Base-by-base conservation (phyloP, 805 yeast species). In the Lipomyces japonicus region DNA sequence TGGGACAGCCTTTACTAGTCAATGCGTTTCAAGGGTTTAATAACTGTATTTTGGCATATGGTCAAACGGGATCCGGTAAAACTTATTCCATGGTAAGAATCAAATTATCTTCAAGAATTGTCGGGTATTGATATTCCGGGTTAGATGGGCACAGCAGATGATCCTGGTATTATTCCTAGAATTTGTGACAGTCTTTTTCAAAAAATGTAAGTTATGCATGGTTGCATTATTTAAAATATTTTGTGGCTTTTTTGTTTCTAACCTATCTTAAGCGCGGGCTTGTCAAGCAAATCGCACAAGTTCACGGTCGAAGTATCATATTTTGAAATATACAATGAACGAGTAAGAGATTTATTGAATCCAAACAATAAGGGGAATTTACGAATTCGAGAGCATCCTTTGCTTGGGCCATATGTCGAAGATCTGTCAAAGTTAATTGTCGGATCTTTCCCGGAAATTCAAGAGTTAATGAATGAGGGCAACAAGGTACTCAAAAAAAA, bases 61-160 rank as follows among this genome's bases (percentile, higher is more conserved):
- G 89, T 3, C 95, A 87, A 64, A 87, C 95, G 0, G 90, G 86
- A 1, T 76, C 93, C 0, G 95, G 95, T 0, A 86, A 86, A 62
- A 81, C 95, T 0, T 82, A 78, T 66, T 87, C 95, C 0, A 86
- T 86, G 93, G 72, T 79, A 68, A 82, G 84, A 0, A 26, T 22
- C 9, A 75, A 81, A 63, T 78, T 79, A 0, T 54, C n/a, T n/a
- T 16, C 18, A 30, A 28, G 26, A 4, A n/a, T 10, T 25, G 25
- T 16, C n/a, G 16, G 23, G 10, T 9, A 21, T 9, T 22, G 42
- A 45, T 42, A 6, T 28, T 28, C 7, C 7, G 7, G 7, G 31
- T 7, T 28, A 82, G 86, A 77, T 86, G 68, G 85, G 86, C 0
- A 57, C 72, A 9, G 60, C 68, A 1, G 63, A 62, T 2, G 69